A percentile compares a stretch with the other conserved stretches of the same genome.
phyloP scores from a whole-genome alignment of 371 early-diverging fungal genomes.

The Syncephalastrum monosporum region DNA sequence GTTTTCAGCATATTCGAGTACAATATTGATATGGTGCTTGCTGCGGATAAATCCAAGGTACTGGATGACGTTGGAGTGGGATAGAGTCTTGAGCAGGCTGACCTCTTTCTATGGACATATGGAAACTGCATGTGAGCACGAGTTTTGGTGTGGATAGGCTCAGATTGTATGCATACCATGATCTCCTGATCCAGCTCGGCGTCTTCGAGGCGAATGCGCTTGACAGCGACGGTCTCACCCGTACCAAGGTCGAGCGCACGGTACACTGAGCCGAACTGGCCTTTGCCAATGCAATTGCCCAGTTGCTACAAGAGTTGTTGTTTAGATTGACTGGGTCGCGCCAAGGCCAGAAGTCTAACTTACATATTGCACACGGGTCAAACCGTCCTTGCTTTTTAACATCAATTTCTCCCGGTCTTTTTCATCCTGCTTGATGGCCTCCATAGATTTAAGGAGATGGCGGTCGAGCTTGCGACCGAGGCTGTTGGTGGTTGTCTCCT shows the following conservation, averaged over 20 bases:
- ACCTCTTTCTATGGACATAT: slow-evolving; percentile 55
- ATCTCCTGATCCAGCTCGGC: slow-evolving; percentile 52
- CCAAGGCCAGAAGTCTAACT: neutral
- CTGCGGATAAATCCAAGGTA: slow-evolving; percentile 82
- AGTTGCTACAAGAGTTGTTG: slow-evolving; percentile 55
- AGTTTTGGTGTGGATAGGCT: too few species aligned
- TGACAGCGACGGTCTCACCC: slow-evolving; percentile 88
- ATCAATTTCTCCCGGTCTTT: slow-evolving; percentile 20
- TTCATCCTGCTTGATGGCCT: slow-evolving; percentile 16
- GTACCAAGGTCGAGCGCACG: slow-evolving; percentile 81
- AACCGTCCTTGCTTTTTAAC: slow-evolving; percentile 26
- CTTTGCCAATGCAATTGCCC: slow-evolving; percentile 89
- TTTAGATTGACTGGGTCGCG: neutral
- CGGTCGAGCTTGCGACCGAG: slow-evolving; percentile 34
- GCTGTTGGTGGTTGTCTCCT: slow-evolving; percentile 17
- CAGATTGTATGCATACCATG: slow-evolving; percentile 40
- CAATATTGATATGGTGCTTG: slow-evolving; percentile 71
- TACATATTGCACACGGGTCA: slow-evolving; percentile 28
- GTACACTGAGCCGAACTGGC: slow-evolving; percentile 89
- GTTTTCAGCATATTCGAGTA: slow-evolving; percentile 91
- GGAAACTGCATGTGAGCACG: neutral
- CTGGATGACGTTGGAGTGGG: slow-evolving; percentile 83
- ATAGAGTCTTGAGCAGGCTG: slow-evolving; percentile 61
- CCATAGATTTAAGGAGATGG: slow-evolving; percentile 18
- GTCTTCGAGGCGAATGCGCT: slow-evolving; percentile 71